A percentile compares a stretch with the other conserved stretches of the same genome.
These are phyloP conservation scores for Comarum palustre DNA, from an alignment of 306 rosid genomes.

Conservation along the genomic window DNA sequence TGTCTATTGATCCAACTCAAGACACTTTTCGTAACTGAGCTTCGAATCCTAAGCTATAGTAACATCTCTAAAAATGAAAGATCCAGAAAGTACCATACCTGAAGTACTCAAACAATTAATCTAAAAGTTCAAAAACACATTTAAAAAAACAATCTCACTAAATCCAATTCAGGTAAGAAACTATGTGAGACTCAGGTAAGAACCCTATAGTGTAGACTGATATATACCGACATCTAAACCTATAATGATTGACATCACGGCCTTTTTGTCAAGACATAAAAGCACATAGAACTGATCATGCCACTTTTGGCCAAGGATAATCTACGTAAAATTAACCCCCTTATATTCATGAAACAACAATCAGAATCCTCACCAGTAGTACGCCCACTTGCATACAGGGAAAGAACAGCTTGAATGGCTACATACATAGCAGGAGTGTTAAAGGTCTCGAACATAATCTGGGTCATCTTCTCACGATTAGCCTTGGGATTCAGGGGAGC, in stretches of 20 bases:
- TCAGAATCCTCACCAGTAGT: conserved; percentile 73
- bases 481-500: conserved; percentile 99
- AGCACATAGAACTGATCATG: neutral
- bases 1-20: neutral
- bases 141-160: neutral
- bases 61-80: neutral
- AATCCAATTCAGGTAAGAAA: neutral
- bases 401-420: conserved; percentile 98
- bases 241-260: neutral
- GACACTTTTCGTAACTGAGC: neutral
- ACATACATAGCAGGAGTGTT: conserved; percentile 99
- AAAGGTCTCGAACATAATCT: conserved; percentile 98
- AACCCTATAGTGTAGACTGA: neutral
- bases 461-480: conserved; percentile 98
- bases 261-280: neutral
- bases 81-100: neutral
- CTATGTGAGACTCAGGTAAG: neutral
- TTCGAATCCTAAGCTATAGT: neutral
- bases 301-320: neutral
- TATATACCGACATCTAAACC: neutral
- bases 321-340: conserved; percentile 8
- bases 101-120: neutral
- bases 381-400: conserved; percentile 97
- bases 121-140: neutral
- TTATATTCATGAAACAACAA: conserved; percentile 12